Base-by-base conservation (phyloP, 176 grass and related monocot species). In the Oryza brachyantha region DNA sequence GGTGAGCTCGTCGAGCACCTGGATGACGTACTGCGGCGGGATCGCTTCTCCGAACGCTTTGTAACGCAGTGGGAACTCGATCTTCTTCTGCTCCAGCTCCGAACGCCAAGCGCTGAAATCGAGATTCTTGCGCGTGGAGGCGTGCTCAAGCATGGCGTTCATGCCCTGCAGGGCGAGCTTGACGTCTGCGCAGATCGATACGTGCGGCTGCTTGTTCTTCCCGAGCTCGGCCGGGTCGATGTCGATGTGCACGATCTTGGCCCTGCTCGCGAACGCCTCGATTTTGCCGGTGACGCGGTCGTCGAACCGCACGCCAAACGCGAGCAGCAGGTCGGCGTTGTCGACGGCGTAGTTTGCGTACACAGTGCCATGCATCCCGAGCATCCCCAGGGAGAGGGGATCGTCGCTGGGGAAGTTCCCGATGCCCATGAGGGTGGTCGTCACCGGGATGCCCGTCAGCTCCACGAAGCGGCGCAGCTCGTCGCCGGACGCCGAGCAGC, bases 211-310 rank as follows among this genome's bases (percentile, higher is more conserved):
- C 85, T 99, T 99, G 60, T 99, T 99, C 86, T 99, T 99, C 25
- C 96, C 96, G 41, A 99, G 91, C 87, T 99, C 96, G 50, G 92
- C 90, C 4, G 96, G 92, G 27, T 99, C 96, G 7, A 99, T 99
- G 79, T 99, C 96, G 64, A 99, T 86, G 90, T 99, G 96, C 70
- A 99, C 92, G 57, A 99, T 99, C 83, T 99, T 99, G 9, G 96
- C 69, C 55, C 90, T 87, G 77, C 96, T 99, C 29, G 96, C 96
- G 76, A 99, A 99, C 64, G 90, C 88, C 75, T 99, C 96, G 0
- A 99, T 78, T 68, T 95, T 95, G 17, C 96, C 92, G 3, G 96
- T 99, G 39, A 95, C 96, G 1, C 88, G 87, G 29, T 99, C 96
- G 73, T 99, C 96, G 24, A 99, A 99, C 12, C 96, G 85, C 22